These are phyloP conservation scores for Candida albicans DNA, from an alignment of 1,139 yeast species.

Conservation along the genomic window DNA sequence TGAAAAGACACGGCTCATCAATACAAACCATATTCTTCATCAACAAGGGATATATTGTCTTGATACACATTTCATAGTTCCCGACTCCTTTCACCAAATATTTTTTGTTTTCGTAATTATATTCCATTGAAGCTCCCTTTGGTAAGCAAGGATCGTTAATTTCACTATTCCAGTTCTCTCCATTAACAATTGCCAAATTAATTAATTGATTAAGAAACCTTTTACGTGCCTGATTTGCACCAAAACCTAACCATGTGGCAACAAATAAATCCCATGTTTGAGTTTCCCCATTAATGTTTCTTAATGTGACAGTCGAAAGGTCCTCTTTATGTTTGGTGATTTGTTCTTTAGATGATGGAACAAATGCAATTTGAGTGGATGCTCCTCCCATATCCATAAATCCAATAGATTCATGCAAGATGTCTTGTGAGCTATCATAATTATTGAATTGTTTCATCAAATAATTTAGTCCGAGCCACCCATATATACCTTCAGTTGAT, in stretches of 20 bases:
- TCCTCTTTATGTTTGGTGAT: slow-evolving; percentile 61
- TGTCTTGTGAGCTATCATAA: slow-evolving; percentile 31
- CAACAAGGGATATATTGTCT: slow-evolving; percentile 66
- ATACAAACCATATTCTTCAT: slow-evolving; percentile 71
- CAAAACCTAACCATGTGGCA: slow-evolving; percentile 83
- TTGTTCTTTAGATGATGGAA: slow-evolving; percentile 57
- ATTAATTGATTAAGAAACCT: slow-evolving; percentile 59
- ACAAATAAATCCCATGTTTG: slow-evolving; percentile 75
- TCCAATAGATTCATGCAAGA: slow-evolving; percentile 58
- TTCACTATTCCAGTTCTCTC: slow-evolving; percentile 19
- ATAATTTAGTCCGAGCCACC: slow-evolving; percentile 78
- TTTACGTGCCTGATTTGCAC: slow-evolving; percentile 75
- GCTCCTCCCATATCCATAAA: slow-evolving; percentile 95
- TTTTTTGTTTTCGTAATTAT: slow-evolving; percentile 40
- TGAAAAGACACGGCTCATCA: slow-evolving; percentile 73
- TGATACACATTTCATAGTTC: slow-evolving; percentile 64
- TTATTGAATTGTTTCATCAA: slow-evolving; percentile 55
- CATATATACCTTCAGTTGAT: slow-evolving; percentile 76
- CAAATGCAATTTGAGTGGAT: slow-evolving; percentile 78
- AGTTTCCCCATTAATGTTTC: slow-evolving; percentile 58
- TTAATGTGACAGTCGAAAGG: slow-evolving; percentile 54
- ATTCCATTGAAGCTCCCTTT: slow-evolving; percentile 46
- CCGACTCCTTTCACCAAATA: slow-evolving; percentile 65
- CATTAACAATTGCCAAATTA: slow-evolving; percentile 25
- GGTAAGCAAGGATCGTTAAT: slow-evolving; percentile 75